phyloP scores from a whole-genome alignment of 306 rosid species.

The Cyclanthera cordifolia region DNA sequence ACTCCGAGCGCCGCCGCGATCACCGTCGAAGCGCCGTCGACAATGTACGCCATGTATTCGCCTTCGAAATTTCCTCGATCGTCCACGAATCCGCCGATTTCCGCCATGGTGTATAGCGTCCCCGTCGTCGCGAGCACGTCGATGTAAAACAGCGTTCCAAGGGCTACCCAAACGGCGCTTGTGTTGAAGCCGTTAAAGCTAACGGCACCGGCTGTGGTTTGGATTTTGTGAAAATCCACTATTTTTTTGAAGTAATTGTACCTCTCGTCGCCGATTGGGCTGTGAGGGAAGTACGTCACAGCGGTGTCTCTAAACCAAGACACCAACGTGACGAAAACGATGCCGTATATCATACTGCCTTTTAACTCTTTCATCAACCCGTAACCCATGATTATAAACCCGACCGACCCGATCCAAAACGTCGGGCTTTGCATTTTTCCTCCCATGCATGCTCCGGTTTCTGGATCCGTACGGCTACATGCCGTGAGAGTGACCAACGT shows the following conservation, averaged over 20 bases:
- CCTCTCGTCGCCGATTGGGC: conserved; percentile 42
- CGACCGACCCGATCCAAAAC: conserved; percentile 63
- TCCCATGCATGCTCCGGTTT: conserved; percentile 63
- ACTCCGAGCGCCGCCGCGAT: conserved; percentile 61
- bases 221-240: conserved; percentile 57
- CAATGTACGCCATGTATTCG: conserved; percentile 66
- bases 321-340: conserved; percentile 50
- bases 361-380: conserved; percentile 61
- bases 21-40: conserved; percentile 65
- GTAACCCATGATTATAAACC: conserved; percentile 48
- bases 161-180: conserved; percentile 62
- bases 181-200: conserved; percentile 46
- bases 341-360: conserved; percentile 87
- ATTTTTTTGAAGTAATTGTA: conserved; percentile 58
- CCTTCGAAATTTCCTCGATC: conserved; percentile 79
- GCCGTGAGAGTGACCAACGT: conserved; percentile 63
- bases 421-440: conserved; percentile 57
- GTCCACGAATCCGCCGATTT: conserved; percentile 53
- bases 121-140: conserved; percentile 79
- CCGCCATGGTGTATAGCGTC: conserved; percentile 73
- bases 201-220: conserved; percentile 55
- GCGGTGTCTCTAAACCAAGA: conserved; percentile 78
- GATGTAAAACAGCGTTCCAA: conserved; percentile 66
- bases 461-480: conserved; percentile 37
- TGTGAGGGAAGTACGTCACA: conserved; percentile 61